phyloP scores from a whole-genome alignment of 106 monocot species.

The Chionographis japonica region DNA sequence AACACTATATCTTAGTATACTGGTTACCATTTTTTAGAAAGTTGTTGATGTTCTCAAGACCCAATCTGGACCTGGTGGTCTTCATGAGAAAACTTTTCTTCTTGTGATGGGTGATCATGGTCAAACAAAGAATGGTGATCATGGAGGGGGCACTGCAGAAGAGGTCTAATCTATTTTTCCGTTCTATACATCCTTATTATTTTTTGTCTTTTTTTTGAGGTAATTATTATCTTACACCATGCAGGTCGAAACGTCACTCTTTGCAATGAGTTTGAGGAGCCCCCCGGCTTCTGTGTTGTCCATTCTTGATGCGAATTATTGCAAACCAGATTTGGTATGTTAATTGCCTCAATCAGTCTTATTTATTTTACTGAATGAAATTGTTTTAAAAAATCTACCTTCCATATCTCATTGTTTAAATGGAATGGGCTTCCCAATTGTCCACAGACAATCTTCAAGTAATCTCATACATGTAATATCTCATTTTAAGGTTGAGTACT shows the following conservation, averaged over 20 bases:
- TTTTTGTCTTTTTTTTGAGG: conserved; percentile 6
- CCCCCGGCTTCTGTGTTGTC: conserved; percentile 47
- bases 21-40: conserved; percentile 34
- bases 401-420: too few relatives aligned
- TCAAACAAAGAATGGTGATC: conserved; percentile 95
- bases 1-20: not conserved
- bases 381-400: not conserved
- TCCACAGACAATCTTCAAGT: too few relatives aligned
- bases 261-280: conserved; percentile 72
- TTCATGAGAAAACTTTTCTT: conserved; percentile 87
- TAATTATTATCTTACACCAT: conserved; percentile 8
- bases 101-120: conserved; percentile 98
- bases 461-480: too few relatives aligned
- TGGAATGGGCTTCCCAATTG: too few relatives aligned
- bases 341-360: not conserved
- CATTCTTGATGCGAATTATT: conserved; percentile 44
- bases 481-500: too few relatives aligned
- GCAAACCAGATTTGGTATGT: conserved; percentile 51
- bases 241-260: conserved; percentile 90
- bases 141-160: conserved; percentile 96
- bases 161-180: conserved; percentile 40
- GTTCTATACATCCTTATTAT: not conserved
- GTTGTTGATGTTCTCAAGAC: conserved; percentile 63
- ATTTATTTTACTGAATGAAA: not conserved
- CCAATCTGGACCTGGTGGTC: conserved; percentile 66